Percentiles rank a stretch among this genome's conserved stretches.
Evolutionary conservation across 495 filamentous ascomycete species (phyloP).

Genomic region (Penicillium crystallinum): DNA sequence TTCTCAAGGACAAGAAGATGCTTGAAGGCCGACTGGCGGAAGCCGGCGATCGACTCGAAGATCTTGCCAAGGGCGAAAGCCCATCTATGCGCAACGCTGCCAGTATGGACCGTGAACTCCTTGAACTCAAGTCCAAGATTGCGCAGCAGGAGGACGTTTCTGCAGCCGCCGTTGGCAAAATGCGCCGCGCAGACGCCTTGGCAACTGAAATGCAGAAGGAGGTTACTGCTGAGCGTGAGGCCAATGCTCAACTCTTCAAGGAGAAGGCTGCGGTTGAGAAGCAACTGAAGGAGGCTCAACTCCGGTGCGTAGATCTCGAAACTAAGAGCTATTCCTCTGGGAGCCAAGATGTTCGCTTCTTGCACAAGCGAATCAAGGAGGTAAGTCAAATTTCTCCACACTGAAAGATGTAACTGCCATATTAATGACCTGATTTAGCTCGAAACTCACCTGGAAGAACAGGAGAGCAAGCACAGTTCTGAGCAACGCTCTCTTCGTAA

Average conservation of each 20-base stretch:
- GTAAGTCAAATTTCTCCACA: conserved; percentile 44
- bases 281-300: conserved; percentile 82
- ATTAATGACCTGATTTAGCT: conserved; percentile 53
- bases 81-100: conserved; percentile 91
- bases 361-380: conserved; percentile 93
- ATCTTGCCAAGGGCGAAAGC: conserved; percentile 78
- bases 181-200: conserved; percentile 91
- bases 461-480: conserved; percentile 69
- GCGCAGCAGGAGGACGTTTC: conserved; percentile 94
- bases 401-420: background rate
- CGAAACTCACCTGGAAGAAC: conserved; percentile 82
- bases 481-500: conserved; percentile 86
- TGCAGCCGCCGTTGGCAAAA: conserved; percentile 89
- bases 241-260: conserved; percentile 77
- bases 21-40: conserved; percentile 84
- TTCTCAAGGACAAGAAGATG: conserved; percentile 84
- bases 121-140: conserved; percentile 83
- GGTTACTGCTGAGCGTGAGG: conserved; percentile 83
- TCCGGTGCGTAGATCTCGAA: conserved; percentile 86
- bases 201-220: conserved; percentile 90
- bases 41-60: conserved; percentile 86
- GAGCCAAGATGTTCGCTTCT: conserved; percentile 90
- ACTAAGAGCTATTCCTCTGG: conserved; percentile 94
- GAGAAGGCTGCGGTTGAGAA: conserved; percentile 92
- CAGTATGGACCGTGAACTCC: conserved; percentile 78